Evolutionary conservation across 73 alveolate genomes (phyloP).

Genomic region (Paraurostyla sp.): DNA sequence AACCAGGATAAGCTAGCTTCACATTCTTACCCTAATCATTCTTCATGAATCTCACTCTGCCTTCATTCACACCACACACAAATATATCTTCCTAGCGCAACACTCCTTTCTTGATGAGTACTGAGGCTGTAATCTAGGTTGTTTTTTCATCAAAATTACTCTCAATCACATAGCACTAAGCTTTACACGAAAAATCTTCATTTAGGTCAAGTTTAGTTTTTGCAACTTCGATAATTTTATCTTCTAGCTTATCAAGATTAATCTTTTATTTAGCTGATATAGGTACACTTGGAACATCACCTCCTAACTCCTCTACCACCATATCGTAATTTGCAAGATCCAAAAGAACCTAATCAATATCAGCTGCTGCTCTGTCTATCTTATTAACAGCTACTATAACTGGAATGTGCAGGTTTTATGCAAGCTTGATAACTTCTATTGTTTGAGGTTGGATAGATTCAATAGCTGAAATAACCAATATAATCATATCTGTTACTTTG

Average conservation of each 20-base stretch:
- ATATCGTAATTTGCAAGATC: constrained; percentile 76
- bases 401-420: constrained; percentile 82
- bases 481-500: constrained; percentile 92
- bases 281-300: constrained; percentile 82
- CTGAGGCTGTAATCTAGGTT: constrained; percentile 79
- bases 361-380: constrained; percentile 86
- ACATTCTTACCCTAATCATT: constrained; percentile 78
- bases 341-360: constrained; percentile 77
- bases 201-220: constrained; percentile 73
- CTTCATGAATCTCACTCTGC: constrained; percentile 79
- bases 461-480: constrained; percentile 93
- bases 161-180: constrained; percentile 67
- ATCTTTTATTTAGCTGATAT: constrained; percentile 81
- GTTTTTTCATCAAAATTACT: constrained; percentile 71
- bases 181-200: constrained; percentile 60
- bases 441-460: constrained; percentile 96
- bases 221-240: constrained; percentile 74
- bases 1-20: constrained; percentile 81
- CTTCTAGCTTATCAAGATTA: constrained; percentile 79
- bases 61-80: constrained; percentile 83
- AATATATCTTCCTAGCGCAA: constrained; percentile 79
- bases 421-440: constrained; percentile 89
- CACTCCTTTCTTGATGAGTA: constrained; percentile 82
- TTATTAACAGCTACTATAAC: constrained; percentile 93
- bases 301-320: constrained; percentile 85